Base-by-base conservation (phyloP, 257 asterid species). In the Mentha longifolia region DNA sequence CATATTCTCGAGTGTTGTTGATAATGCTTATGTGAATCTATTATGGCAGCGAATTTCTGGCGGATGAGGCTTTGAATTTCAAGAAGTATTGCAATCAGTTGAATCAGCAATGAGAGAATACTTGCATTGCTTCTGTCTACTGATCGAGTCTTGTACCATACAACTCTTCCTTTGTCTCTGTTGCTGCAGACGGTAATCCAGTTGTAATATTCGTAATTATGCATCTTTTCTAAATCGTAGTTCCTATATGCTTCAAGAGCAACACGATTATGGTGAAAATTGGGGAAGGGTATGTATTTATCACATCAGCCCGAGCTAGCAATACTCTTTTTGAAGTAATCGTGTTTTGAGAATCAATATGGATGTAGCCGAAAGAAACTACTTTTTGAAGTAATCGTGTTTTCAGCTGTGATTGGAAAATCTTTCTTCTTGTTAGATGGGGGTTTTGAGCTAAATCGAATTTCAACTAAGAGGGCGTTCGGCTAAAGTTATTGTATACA, bases 61-160 rank as follows among this genome's bases (percentile, higher is more conserved):
- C 71, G 41, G 96, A 89, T 0, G 98, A 89, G 81, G 85, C 92
- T 64, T 72, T 87, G 86, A 86, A 83, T 86, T 92, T 92, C 95
- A 92, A 90, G 88, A 88, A 87, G 82, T 81, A 83, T 77, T 92
- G 98, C 97, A 87, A 75, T 25, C 96, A 91, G 71, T 62, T 70
- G 70, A 74, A 70, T 77, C 85, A 66, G 71, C 73, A 77, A 17
- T 74, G 72, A 77, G 9, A 4, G 46, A 6, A 65, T 30, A 16
- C 63, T 65, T 16, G 25, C 67, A 10, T n/a, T 9, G 60, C 39
- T 55, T 57, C 46, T 12, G 20, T 51, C n/a, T n/a, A n/a, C n/a
- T n/a, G n/a, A 37, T 5, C 20, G 62, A 14, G 25, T 30, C 49
- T 16, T 10, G 58, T 31, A 22, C 15, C 19, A 9, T 76, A 54